Conservation (phyloP, 306 rosid genomes). For the apple (Malus domestica) region DNA sequence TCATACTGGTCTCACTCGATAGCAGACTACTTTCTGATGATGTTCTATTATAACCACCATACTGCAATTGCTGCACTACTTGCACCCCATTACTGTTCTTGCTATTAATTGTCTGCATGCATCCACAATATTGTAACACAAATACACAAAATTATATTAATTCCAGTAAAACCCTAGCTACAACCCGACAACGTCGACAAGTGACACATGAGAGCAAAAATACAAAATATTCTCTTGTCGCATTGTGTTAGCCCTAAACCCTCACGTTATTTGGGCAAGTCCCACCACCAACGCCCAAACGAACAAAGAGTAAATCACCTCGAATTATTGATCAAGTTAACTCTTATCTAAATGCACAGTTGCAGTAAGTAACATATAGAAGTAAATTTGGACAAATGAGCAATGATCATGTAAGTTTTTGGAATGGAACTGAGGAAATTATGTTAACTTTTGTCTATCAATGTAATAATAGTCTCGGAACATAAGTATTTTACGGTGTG, state of each 20-base stretch:
- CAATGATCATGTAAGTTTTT: not conserved
- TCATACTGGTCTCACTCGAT: conserved; percentile 68
- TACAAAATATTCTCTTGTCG: not conserved
- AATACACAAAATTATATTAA: not conserved
- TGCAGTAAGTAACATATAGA: not conserved
- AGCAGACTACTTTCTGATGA: conserved; percentile 48
- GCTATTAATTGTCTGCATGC: conserved; percentile 40
- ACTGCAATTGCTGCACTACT: conserved; percentile 17
- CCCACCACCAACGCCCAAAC: not conserved
- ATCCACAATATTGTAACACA: not conserved
- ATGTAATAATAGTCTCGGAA: not conserved
- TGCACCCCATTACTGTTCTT: not conserved
- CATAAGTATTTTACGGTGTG: not conserved
- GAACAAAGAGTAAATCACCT: too few relatives aligned
- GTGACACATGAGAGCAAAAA: not conserved
- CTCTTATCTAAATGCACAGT: not conserved
- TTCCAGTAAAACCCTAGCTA: not conserved
- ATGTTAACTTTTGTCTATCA: not conserved
- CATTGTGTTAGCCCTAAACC: not conserved
- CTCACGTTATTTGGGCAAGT: not conserved
- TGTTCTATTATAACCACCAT: conserved; percentile 11
- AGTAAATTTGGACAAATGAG: not conserved
- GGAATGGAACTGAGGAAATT: not conserved
- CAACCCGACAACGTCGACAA: not conserved
- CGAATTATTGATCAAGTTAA: too few relatives aligned